A percentile compares a stretch with the other conserved stretches of the same genome.
Evolutionary conservation across 192 early-diverging fungal genomes (phyloP).

Genomic region (Phycomyces blakesleeanus): DNA sequence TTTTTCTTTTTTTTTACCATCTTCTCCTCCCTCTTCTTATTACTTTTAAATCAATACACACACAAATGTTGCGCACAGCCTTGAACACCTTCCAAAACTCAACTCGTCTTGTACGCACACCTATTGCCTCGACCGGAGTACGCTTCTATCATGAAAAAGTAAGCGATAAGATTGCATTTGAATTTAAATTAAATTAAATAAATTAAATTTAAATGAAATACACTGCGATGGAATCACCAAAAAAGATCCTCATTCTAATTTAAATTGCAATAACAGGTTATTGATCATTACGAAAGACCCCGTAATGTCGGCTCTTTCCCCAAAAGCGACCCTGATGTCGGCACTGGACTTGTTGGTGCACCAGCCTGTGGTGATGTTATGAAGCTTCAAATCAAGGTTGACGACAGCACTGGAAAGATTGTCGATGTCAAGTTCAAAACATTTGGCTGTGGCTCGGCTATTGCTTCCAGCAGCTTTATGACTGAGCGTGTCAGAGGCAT

Average conservation of each 20-base stretch:
- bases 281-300: conserved; percentile 97
- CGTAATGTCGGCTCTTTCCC: conserved; percentile 93
- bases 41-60: background rate
- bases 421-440: conserved; percentile 98
- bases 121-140: conserved; percentile 12
- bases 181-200: no score
- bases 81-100: conserved; percentile 3
- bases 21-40: background rate
- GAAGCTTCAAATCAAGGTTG: conserved; percentile 96
- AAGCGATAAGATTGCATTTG: background rate
- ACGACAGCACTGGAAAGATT: conserved; percentile 87
- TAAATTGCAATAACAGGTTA: no score
- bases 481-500: conserved; percentile 95
- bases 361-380: conserved; percentile 89
- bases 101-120: conserved; percentile 15
- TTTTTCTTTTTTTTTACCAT: background rate
- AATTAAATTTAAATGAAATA: no score
- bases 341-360: conserved; percentile 92
- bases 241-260: no score
- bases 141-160: conserved; percentile 33
- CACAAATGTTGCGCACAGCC: conserved; percentile 16
- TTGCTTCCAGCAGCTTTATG: conserved; percentile 87
- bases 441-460: conserved; percentile 96
- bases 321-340: conserved; percentile 84
- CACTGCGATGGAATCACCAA: no score